Conservation (phyloP, 495 filamentous ascomycete species). For the Penicillium coffeae region DNA sequence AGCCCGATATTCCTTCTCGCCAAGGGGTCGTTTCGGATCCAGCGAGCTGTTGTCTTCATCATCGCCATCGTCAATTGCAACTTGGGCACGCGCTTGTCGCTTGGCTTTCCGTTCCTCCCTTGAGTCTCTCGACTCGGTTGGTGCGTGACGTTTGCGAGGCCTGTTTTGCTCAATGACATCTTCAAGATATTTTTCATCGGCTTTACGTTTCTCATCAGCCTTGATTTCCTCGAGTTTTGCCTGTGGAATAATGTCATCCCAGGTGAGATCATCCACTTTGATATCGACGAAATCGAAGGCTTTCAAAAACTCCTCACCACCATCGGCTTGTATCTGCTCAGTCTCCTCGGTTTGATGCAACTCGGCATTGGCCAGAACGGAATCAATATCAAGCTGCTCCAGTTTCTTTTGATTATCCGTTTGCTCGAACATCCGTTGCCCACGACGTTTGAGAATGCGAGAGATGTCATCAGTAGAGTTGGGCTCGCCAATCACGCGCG, state of each 20-base stretch:
- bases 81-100: slow-evolving; percentile 78
- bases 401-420: slow-evolving; percentile 92
- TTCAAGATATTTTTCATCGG: slow-evolving; percentile 77
- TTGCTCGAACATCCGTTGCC: slow-evolving; percentile 96
- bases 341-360: slow-evolving; percentile 90
- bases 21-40: slow-evolving; percentile 82
- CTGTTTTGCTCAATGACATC: slow-evolving; percentile 80
- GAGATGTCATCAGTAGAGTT: slow-evolving; percentile 87
- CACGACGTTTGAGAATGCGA: slow-evolving; percentile 85
- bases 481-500: slow-evolving; percentile 63
- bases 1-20: slow-evolving; percentile 86
- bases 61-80: slow-evolving; percentile 55
- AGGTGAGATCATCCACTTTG: slow-evolving; percentile 87
- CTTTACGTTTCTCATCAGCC: slow-evolving; percentile 77
- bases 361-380: slow-evolving; percentile 92
- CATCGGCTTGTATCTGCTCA: slow-evolving; percentile 85
- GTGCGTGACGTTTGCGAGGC: slow-evolving; percentile 76
- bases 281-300: slow-evolving; percentile 86
- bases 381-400: slow-evolving; percentile 97
- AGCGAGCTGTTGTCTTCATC: slow-evolving; percentile 54
- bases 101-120: slow-evolving; percentile 89
- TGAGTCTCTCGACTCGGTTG: slow-evolving; percentile 65
- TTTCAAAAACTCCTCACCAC: slow-evolving; percentile 88
- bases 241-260: slow-evolving; percentile 97
- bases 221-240: slow-evolving; percentile 85